phyloP scores from a whole-genome alignment of 75 land plant species.

The Isoetes taiwanensis region DNA sequence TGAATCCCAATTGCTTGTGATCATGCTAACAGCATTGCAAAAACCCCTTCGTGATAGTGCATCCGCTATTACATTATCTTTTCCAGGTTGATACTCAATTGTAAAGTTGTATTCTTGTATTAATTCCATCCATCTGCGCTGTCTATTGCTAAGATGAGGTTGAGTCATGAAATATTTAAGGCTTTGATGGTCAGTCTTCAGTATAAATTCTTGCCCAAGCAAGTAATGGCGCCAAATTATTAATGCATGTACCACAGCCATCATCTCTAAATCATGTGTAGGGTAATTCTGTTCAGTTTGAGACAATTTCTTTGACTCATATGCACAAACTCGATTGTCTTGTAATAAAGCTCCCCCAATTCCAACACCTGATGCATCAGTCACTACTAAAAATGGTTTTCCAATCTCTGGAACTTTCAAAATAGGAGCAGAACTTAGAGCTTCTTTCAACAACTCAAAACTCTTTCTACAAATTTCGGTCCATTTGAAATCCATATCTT shows the following conservation, averaged over 20 bases:
- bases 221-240: constrained; percentile 17
- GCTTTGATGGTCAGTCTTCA: constrained; percentile 10
- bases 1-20: too few species aligned
- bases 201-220: constrained; percentile 6
- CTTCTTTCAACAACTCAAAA: constrained; percentile 10
- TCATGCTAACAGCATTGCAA: too few species aligned
- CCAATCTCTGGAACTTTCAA: constrained; percentile 11
- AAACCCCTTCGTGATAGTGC: constrained; percentile 7
- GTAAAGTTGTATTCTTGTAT: constrained; percentile 6
- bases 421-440: not conserved
- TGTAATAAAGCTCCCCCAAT: constrained; percentile 14
- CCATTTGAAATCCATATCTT: constrained; percentile 5
- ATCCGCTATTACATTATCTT: constrained; percentile 13
- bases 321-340: constrained; percentile 3
- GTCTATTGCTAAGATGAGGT: constrained; percentile 7
- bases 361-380: constrained; percentile 15
- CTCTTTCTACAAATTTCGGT: not conserved
- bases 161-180: not conserved
- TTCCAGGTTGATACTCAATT: constrained; percentile 8
- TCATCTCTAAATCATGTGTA: constrained; percentile 22
- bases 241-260: constrained; percentile 16
- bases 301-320: constrained; percentile 3
- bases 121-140: constrained; percentile 15
- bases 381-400: constrained; percentile 12
- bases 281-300: not conserved